Base-by-base conservation (phyloP, 2,329 filamentous ascomycete genomes). In the Alternaria sp. region DNA sequence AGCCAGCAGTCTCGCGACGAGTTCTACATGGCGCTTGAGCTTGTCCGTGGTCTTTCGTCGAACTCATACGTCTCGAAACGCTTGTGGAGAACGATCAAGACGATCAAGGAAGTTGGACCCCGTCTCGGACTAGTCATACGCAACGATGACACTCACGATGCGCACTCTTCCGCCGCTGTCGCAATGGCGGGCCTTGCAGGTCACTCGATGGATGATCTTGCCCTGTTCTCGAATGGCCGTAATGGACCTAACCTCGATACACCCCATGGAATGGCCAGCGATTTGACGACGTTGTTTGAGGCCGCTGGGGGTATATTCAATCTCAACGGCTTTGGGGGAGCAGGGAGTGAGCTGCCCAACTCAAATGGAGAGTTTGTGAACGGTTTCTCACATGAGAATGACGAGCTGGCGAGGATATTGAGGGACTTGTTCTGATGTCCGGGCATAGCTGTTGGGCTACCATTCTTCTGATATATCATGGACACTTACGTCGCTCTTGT, bases 11-110 rank as follows among this genome's bases (percentile, higher is more conserved):
- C 90, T 67, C 86, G 91, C 17, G 88, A 91, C 47, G 91, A 94
- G 77, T 94, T 94, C 74, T 93, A 93, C 81, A 88, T 91, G 85
- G 91, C 90, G 0, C 85, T 94, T 1, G 90, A 93, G 57, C 83
- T 94, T 4, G 87, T 94, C 43, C 90, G 91, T 65, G 89, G 90
- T 58, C 85, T 94, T 59, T 91, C 89, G 4, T 87, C 87, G 28
- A 89, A 90, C 71, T 91, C 88, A 25, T 92, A 87, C 81, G 89
- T 93, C 3, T 90, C 88, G 6, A 89, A 91, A 69, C 85, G 91
- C 1, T 81, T 94, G 2, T 94, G 91, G 91, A 86, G 87, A 66
- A 92, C 89, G 0, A 88, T 93, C 56, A 85, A 86, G 46, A 88
- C 89, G 0, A 85, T 94, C 40, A 92, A 91, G 70, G 88, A 91